Evolutionary conservation across 208 protist species (phyloP), one percentile per base, ranked within the genome.

Genomic region (Trypanosomatidae sp.): DNA sequence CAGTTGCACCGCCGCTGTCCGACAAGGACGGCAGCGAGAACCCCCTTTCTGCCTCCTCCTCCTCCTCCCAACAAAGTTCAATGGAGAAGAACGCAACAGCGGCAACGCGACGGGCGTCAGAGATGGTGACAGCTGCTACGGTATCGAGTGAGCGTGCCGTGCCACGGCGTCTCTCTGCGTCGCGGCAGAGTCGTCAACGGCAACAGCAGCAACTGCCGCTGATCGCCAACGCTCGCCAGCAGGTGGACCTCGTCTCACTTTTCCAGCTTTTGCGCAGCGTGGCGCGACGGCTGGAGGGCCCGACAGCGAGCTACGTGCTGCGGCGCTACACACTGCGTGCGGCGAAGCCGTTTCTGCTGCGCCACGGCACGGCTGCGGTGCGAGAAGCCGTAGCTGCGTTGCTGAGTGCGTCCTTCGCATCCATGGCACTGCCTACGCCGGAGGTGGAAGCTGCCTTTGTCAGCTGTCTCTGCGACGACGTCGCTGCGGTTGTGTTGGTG

Each of bases 301-400:
- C 50, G 17, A 44, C 79, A 13, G 80, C 87, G 3, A 28, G 64
- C 13, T 79, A 82, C 22, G 44, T 91, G 56, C 47, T 93, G 44
- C 71, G 68, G 65, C 68, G 78, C 0, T 91, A 88, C 76, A 80
- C 90, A 68, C 64, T 91, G 50, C 86, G 87, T 19, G 64, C 77
- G 2, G 80, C 74, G 5, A 68, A 73, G 55, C 71, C 66, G 9
- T 79, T 79, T 36, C 60, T 93, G 33, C 74, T 96, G 44, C 76
- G 75, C 22, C 52, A 69, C 41, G 85, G 89, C 56, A 92, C 80
- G 3, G 47, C 85, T 0, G 89, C 87, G 19, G 76, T 85, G 43
- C 79, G 91, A 25, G 89, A 96, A 72, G 91, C 87, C 2, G 71
- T 94, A 7, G 79, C 87, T 13, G 77, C 84, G 13, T 66, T 96